Evolutionary conservation across 2,329 filamentous ascomycete species (phyloP), one percentile per base, ranked within the genome.

Genomic region (Hypoxylon sp.): DNA sequence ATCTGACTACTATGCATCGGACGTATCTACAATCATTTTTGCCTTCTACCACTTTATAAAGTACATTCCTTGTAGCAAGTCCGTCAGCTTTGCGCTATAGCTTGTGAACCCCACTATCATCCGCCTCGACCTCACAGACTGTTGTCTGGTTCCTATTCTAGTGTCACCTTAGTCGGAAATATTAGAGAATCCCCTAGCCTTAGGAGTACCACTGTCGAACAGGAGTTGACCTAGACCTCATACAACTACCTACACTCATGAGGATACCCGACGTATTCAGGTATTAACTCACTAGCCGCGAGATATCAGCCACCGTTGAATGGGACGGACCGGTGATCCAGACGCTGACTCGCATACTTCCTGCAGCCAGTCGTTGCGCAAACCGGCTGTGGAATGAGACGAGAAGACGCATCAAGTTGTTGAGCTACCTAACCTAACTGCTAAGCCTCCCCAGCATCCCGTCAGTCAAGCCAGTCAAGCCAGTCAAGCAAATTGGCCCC

Each of bases 71-170:
- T 15, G 32, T 32, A 34, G 13, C 32, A 34, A 58, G 71, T 68
- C 64, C 55, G 65, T 68, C 51, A 53, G 67, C 52, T 57, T 52
- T 67, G 28, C 37, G 61, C 55, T 47, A 53, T 51, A 54, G 53
- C 65, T 58, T 58, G 44, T 44, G 52, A 61, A 62, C 69, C 58
- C 68, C 69, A 69, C 70, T 51, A 64, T 69, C 60, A 60, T 64
- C 61, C 65, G 62, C 64, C 49, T 61, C 62, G 64, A 62, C 47
- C 47, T 60, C 39, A 22, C 39, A n/a, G 37, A 51, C 37, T 32
- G 22, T 53, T 43, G 44, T 60, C 19, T 17, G 37, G 17, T 41
- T 41, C 4, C 37, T 41, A 41, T 41, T 41, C 37, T 7, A 19
- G 37, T 19, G n/a, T 41, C 11, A 19, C n/a, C n/a, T 17, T 41